Evolutionary conservation across 345 rosid genomes (phyloP), one percentile per base, ranked within the genome.

Genomic region (Geranium rotundifolium): DNA sequence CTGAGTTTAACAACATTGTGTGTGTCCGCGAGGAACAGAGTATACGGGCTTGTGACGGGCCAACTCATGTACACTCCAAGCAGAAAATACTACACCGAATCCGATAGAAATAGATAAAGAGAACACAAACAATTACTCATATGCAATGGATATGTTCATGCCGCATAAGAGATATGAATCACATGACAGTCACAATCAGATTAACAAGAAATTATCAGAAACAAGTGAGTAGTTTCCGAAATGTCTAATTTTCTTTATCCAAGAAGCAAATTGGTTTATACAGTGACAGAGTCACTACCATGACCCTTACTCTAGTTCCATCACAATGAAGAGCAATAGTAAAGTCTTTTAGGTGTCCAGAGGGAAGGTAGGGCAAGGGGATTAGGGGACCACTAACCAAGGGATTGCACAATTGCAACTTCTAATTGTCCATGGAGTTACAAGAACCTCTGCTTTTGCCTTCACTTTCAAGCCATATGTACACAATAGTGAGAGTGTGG

Each of bases 401-500:
- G 17, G 60, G 27, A 20, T 29, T 29, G 30, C 29, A 19, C 7
- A 49, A 27, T 19, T 34, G 54, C 64, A 30, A 19, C 19, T 55
- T 55, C 57, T 55, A 17, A 4, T 18, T 54, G 54, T 60, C 56
- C 56, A 54, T 67, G 64, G 80, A 71, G 71, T 60, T 57, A 65
- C 68, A 66, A 64, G 63, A 58, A 67, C 67, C 69, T 64, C 34
- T 34, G 66, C 63, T 58, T 63, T 34, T 61, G 68, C 72, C 58
- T 74, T 79, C 59, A 57, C 19, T 18, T 18, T 57, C 18, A 18
- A 57, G 59, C 78, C 75, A 75, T 23, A 23, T 23, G 2, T 63
- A 70, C 29, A 64, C 49, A 70, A 50, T 14, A 27, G 72, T 18
- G 71, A 63, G 62, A 70, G 76, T 75, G 82, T 84, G 46, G 79